Evolutionary conservation across 129 eudicot genomes (phyloP), one percentile per base, ranked within the genome.

Genomic region (Artemisia argyi): DNA sequence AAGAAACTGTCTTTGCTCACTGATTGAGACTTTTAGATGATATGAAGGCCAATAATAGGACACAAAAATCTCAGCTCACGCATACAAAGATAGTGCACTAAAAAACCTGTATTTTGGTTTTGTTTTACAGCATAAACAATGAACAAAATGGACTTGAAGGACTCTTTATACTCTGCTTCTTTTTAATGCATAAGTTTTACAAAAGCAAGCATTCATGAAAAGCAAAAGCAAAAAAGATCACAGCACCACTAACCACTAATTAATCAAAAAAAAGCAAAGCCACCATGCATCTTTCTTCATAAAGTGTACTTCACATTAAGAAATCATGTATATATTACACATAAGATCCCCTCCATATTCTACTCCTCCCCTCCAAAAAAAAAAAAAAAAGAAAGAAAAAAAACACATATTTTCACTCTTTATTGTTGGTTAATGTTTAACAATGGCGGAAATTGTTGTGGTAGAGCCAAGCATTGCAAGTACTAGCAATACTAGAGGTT

Each of bases 371-470:
- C 11, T 50, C 46, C 46, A 39, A 39, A 39, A 39, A 7, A 8
- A 39, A 0, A 6, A 4, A 32, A 1, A 7, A 0, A 32, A 35
- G n/a, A n/a, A 8, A 2, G 7, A 35, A 35, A 35, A 5, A 35
- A 6, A 2, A 52, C 61, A 20, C 72, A 48, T 66, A 9, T 55
- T 71, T 42, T 26, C 66, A 14, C 53, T 76, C 83, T 73, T 52
- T 56, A 28, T 42, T 3, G 16, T 65, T 64, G 61, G 47, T 66
- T 63, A 61, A 76, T 76, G 72, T 46, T 74, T 80, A 63, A 57
- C 74, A 73, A 84, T 85, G 89, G 67, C 97, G 0, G 98, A 93
- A 63, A 93, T 93, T 68, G 87, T 93, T 81, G 78, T 82, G 68
- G 96, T 77, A 18, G 96, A 93, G 24, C 91, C 96, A 44, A 81